Percentiles rank a stretch among this genome's conserved stretches.
Conservation (phyloP, 495 filamentous ascomycete species). For the Talaromyces adpressus region DNA sequence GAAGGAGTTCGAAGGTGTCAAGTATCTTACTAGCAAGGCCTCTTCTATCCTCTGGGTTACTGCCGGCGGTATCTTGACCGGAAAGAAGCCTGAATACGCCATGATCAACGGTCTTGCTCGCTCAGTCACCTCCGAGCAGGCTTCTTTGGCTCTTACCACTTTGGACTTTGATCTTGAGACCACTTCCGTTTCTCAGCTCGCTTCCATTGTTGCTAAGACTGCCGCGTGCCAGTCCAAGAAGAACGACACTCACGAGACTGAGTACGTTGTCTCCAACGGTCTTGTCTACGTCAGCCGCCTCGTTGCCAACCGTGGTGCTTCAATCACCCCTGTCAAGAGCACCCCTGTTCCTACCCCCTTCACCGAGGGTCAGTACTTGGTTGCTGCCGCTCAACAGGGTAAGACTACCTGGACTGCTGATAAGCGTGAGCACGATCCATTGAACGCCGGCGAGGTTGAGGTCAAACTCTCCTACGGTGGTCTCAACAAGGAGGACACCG, state of each 20-base stretch:
- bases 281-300: not conserved
- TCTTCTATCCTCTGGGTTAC: slow-evolving; percentile 26
- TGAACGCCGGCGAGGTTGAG: slow-evolving; percentile 22
- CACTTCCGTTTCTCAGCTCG: not conserved
- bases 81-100: slow-evolving; percentile 20
- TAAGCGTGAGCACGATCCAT: not conserved
- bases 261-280: slow-evolving; percentile 1
- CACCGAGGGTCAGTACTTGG: slow-evolving; percentile 13
- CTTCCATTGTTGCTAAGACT: not conserved
- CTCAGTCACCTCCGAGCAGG: slow-evolving; percentile 30
- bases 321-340: slow-evolving; percentile 18
- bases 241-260: not conserved
- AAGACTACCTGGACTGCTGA: slow-evolving; percentile 31
- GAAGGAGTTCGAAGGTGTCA: slow-evolving; percentile 19
- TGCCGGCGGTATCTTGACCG: slow-evolving; percentile 17
- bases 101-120: slow-evolving; percentile 25
- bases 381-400: slow-evolving; percentile 15
- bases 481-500: slow-evolving; percentile 36
- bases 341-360: slow-evolving; percentile 17
- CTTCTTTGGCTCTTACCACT: slow-evolving; percentile 22
- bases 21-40: slow-evolving; percentile 22
- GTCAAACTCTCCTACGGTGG: slow-evolving; percentile 25
- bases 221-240: not conserved
- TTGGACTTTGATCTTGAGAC: slow-evolving; percentile 19
- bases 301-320: slow-evolving; percentile 9